Conservation (phyloP, 805 yeast species). For the Cyberlindnera amylophila region DNA sequence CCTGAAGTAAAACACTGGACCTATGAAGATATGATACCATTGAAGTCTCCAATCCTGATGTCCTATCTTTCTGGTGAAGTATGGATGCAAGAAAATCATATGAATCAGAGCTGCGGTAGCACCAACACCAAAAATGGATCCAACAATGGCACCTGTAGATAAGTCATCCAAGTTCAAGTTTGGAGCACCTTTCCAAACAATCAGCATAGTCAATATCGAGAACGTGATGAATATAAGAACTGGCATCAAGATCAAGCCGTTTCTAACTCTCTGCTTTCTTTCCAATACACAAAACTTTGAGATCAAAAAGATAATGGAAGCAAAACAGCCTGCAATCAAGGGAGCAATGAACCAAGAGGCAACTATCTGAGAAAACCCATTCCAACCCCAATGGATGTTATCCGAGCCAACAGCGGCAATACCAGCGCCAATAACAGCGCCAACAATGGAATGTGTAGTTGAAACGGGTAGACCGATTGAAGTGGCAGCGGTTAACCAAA, state of each 20-base stretch:
- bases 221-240: conserved; percentile 56
- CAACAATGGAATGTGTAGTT: conserved; percentile 76
- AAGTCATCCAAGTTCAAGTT: conserved; percentile 52
- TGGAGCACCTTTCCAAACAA: conserved; percentile 81
- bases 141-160: conserved; percentile 48
- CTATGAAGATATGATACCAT: conserved; percentile 51
- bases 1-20: conserved; percentile 54
- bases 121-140: conserved; percentile 63
- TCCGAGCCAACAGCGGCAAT: conserved; percentile 66
- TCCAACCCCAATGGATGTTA: conserved; percentile 72
- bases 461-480: conserved; percentile 72
- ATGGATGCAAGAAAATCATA: conserved; percentile 55
- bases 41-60: conserved; percentile 64
- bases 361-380: conserved; percentile 64
- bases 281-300: conserved; percentile 63
- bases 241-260: conserved; percentile 58
- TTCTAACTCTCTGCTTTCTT: conserved; percentile 47
- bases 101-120: conserved; percentile 51
- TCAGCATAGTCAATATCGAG: conserved; percentile 65
- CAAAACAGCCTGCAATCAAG: conserved; percentile 58
- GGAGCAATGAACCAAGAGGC: conserved; percentile 86
- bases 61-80: conserved; percentile 54
- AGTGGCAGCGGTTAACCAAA: conserved; percentile 69
- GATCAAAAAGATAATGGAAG: conserved; percentile 53
- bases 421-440: conserved; percentile 71